Percentiles rank a stretch among this genome's conserved stretches.
Evolutionary conservation across 192 early-diverging fungal species (phyloP).

Genomic region (Funneliformis mosseae): DNA sequence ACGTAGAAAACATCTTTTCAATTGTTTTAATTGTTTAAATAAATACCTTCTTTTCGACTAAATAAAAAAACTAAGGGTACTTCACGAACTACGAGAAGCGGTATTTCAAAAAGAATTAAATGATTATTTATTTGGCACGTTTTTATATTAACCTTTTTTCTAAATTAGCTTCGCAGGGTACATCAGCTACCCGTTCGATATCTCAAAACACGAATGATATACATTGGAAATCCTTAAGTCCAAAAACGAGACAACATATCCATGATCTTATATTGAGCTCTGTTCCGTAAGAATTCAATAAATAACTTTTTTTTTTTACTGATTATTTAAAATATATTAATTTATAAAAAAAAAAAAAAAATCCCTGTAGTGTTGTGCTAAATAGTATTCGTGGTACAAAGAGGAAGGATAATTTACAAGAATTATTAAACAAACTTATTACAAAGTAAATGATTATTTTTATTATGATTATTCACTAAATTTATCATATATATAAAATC

Average conservation of each 20-base stretch:
- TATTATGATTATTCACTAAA: background rate
- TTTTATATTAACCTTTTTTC: no score
- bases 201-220: background rate
- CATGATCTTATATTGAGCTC: background rate
- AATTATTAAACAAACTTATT: background rate
- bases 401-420: background rate
- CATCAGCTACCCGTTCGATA: background rate
- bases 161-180: no score
- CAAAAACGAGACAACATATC: background rate
- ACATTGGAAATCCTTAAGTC: background rate
- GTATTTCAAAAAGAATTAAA: no score
- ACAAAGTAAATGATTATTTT: background rate
- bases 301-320: no score
- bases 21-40: no score
- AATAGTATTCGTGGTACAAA: background rate
- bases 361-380: background rate
- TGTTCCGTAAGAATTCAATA: background rate
- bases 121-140: no score
- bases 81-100: no score
- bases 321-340: background rate
- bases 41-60: no score
- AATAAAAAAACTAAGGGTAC: no score
- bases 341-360: background rate
- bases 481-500: background rate
- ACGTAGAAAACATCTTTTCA: no score